Base-by-base conservation (phyloP, 2,329 filamentous ascomycete genomes). In the Diaporthe ilicicola region DNA sequence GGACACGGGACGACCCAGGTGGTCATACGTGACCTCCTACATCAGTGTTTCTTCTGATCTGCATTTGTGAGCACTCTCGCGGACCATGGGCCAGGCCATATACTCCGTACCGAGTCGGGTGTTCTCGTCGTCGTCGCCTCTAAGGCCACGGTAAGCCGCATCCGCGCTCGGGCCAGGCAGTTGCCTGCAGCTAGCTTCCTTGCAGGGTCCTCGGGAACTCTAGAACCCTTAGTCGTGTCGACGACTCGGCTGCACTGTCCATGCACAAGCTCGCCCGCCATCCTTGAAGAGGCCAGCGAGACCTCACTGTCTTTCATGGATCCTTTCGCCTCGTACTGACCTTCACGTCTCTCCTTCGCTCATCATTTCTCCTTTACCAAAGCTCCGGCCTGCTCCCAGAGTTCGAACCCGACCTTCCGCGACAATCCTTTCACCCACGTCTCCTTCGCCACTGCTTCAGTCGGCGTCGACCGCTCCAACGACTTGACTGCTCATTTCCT, bases 121-220 rank as follows among this genome's bases (percentile, higher is more conserved):
- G 42, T 22, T 44, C 17, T 64, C 50, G 59, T 50, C 59, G 59
- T 64, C 29, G 59, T 64, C 59, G 59, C 59, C 68, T 48, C 39
- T 51, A 24, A 73, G 71, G 71, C 70, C 71, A 73, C 71, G 62
- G 71, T 73, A 73, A 64, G 71, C 71, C 64, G 64, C 48, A 73
- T 51, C 59, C 39, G 48, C 54, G 62, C 70, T 70, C 56, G 70
- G 67, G 67, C 70, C 55, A n/a, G n/a, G n/a, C n/a, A 69, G 29
- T 46, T 27, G 37, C 15, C 29, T 44, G 56, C 32, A 24, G 39
- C 48, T 32, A 24, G 39, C 48, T 32, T 24, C 32, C 37, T 32
- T 64, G 51, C 54, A 62, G 34, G 66, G 44, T n/a, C 67, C 24
- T 19, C n/a, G 24, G 48, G 15, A 27, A 50, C 48, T 66, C 55